These are phyloP conservation scores for Colletotrichum orchidophilum DNA, from an alignment of 2,329 filamentous ascomycete genomes.

Conservation along the genomic window DNA sequence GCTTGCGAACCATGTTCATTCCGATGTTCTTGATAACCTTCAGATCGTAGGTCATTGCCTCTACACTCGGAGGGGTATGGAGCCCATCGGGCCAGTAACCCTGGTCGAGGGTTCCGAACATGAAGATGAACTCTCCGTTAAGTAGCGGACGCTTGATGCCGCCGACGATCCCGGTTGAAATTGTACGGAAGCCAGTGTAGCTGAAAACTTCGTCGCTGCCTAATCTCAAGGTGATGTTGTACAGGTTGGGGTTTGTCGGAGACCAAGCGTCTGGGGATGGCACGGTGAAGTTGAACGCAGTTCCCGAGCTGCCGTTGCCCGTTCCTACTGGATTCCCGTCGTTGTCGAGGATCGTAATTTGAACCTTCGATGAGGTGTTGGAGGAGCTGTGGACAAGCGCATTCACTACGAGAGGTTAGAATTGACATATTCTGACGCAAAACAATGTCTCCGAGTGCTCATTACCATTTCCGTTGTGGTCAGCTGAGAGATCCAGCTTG, in stretches of 20 bases:
- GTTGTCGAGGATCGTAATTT: slow-evolving; percentile 47
- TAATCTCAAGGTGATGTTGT: slow-evolving; percentile 67
- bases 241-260: slow-evolving; percentile 69
- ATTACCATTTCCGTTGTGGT: slow-evolving; percentile 62
- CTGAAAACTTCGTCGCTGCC: slow-evolving; percentile 65
- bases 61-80: slow-evolving; percentile 69
- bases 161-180: slow-evolving; percentile 64
- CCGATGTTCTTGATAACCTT: slow-evolving; percentile 71
- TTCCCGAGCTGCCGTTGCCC: slow-evolving; percentile 55
- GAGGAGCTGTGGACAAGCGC: slow-evolving; percentile 61
- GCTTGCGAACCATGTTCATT: slow-evolving; percentile 77
- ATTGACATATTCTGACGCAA: not conserved
- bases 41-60: slow-evolving; percentile 75
- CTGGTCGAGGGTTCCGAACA: slow-evolving; percentile 75
- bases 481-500: slow-evolving; percentile 66
- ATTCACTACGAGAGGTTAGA: slow-evolving; percentile 53
- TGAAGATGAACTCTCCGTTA: slow-evolving; percentile 75
- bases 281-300: slow-evolving; percentile 64
- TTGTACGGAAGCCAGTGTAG: slow-evolving; percentile 76
- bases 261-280: slow-evolving; percentile 69
- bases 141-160: slow-evolving; percentile 69
- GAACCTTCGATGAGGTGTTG: slow-evolving; percentile 45
- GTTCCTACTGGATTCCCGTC: slow-evolving; percentile 53
- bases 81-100: slow-evolving; percentile 78
- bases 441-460: slow-evolving; percentile 5